These are phyloP conservation scores for Beauveria sp. DNA, from an alignment of 2,329 filamentous ascomycete species.

Conservation along the genomic window DNA sequence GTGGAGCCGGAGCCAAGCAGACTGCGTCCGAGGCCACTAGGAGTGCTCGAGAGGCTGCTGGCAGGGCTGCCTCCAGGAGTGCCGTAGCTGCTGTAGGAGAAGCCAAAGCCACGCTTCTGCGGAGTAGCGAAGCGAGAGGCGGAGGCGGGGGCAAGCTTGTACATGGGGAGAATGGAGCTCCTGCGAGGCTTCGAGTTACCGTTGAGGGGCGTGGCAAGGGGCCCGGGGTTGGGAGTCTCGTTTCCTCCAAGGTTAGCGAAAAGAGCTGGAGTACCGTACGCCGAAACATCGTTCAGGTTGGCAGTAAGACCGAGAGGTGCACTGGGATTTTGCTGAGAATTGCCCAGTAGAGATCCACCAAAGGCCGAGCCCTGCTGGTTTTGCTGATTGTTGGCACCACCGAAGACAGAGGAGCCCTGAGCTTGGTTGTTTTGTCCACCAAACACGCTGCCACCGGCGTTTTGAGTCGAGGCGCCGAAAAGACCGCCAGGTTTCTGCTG, in stretches of 20 bases:
- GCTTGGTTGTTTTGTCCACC: slow-evolving; percentile 40
- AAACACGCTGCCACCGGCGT: slow-evolving; percentile 46
- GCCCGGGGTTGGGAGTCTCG: slow-evolving; percentile 68
- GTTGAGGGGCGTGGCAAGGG: slow-evolving; percentile 82
- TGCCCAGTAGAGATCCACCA: slow-evolving; percentile 53
- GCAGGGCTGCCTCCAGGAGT: slow-evolving; percentile 66
- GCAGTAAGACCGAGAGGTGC: slow-evolving; percentile 65
- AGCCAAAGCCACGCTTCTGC: slow-evolving; percentile 81
- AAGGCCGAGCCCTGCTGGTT: slow-evolving; percentile 36
- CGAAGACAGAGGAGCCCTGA: slow-evolving; percentile 37
- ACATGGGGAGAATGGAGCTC: slow-evolving; percentile 72
- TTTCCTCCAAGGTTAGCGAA: slow-evolving; percentile 65
- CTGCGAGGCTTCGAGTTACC: slow-evolving; percentile 69
- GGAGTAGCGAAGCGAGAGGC: slow-evolving; percentile 75
- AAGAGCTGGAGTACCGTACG: slow-evolving; percentile 82
- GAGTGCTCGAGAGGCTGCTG: slow-evolving; percentile 59
- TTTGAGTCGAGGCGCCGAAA: slow-evolving; percentile 43
- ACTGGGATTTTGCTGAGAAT: slow-evolving; percentile 37
- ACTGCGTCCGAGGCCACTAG: slow-evolving; percentile 59
- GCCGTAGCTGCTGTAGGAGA: slow-evolving; percentile 87
- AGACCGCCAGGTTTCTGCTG: slow-evolving; percentile 38
- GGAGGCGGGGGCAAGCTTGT: slow-evolving; percentile 77
- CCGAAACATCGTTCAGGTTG: slow-evolving; percentile 74
- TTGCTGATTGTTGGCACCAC: slow-evolving; percentile 38
- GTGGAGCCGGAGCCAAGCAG: slow-evolving; percentile 59